Conservation (phyloP, 805 yeast species). For the Wickerhamomyces alni region DNA sequence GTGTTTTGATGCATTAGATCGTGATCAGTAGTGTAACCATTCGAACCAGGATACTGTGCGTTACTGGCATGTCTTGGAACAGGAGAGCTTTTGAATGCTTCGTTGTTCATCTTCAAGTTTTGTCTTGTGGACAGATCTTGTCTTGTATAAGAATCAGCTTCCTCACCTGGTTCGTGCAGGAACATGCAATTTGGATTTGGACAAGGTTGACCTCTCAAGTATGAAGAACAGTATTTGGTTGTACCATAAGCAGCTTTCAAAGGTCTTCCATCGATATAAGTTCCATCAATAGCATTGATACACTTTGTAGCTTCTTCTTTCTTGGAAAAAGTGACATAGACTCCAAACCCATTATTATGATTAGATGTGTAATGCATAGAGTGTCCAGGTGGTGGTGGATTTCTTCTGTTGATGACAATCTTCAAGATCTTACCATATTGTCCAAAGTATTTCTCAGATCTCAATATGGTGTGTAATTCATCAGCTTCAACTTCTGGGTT, state of each 20-base stretch:
- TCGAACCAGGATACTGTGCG: constrained; percentile 3
- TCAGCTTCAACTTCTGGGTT: constrained; percentile 80
- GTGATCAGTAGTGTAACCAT: not conserved
- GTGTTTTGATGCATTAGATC: not conserved
- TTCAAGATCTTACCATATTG: constrained; percentile 95
- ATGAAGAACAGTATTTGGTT: constrained; percentile 96
- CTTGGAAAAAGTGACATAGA: constrained; percentile 86
- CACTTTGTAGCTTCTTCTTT: constrained; percentile 96
- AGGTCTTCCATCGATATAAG: constrained; percentile 84
- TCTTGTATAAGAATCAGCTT: constrained; percentile 92
- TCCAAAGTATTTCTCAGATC: constrained; percentile 94
- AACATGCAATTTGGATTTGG: constrained; percentile 99
- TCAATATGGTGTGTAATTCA: constrained; percentile 71
- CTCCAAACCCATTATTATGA: constrained; percentile 75
- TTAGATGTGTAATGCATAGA: constrained; percentile 10
- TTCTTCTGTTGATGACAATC: constrained; percentile 83
- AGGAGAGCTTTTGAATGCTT: constrained; percentile 25
- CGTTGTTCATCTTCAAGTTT: constrained; percentile 45
- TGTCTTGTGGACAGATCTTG: constrained; percentile 79
- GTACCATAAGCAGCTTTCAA: constrained; percentile 97
- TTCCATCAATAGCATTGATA: constrained; percentile 88
- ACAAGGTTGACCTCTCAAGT: constrained; percentile 90
- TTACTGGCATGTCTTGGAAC: constrained; percentile 20
- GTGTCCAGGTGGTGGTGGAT: constrained; percentile 29
- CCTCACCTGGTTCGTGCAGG: constrained; percentile 98